phyloP scores from a whole-genome alignment of 108 stramenopile species.

The Pseudonitzschia multiseries region DNA sequence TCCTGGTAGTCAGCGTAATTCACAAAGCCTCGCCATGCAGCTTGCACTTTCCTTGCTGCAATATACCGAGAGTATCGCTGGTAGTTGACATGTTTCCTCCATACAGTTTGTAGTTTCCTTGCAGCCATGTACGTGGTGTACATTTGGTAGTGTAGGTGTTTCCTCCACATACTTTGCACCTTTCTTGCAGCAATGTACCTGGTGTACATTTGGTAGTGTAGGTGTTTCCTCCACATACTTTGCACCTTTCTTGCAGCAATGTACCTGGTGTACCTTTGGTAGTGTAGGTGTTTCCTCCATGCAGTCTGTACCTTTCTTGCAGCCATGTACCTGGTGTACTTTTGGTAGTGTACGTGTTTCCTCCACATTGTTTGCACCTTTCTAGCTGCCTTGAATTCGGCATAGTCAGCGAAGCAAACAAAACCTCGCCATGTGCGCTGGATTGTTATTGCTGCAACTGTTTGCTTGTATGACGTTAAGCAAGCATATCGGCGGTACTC shows the following conservation, averaged over 20 bases:
- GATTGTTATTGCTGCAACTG: constrained; percentile 36
- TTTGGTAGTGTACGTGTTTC: background rate
- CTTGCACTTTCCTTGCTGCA: constrained; percentile 30
- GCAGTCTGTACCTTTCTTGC: constrained; percentile 13
- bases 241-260: constrained; percentile 28
- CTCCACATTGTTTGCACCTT: constrained; percentile 28
- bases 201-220: background rate
- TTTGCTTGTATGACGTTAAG: background rate
- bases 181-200: background rate
- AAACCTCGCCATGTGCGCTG: constrained; percentile 53
- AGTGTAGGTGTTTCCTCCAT: constrained; percentile 39
- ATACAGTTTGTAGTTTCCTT: constrained; percentile 20
- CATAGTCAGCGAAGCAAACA: constrained; percentile 31
- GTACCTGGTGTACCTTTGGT: constrained; percentile 3
- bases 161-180: constrained; percentile 29
- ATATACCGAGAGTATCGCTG: constrained; percentile 1
- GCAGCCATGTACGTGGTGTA: constrained; percentile 5
- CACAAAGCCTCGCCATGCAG: constrained; percentile 32
- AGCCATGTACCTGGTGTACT: constrained; percentile 2
- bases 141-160: background rate
- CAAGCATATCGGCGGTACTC: background rate
- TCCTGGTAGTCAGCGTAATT: constrained; percentile 6
- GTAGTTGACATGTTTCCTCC: constrained; percentile 34
- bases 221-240: constrained; percentile 31
- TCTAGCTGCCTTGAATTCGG: constrained; percentile 4